A percentile compares a stretch with the other conserved stretches of the same genome.
Evolutionary conservation across 2,329 filamentous ascomycete genomes (phyloP).

Genomic region (Dendrostoma leiphaemia): DNA sequence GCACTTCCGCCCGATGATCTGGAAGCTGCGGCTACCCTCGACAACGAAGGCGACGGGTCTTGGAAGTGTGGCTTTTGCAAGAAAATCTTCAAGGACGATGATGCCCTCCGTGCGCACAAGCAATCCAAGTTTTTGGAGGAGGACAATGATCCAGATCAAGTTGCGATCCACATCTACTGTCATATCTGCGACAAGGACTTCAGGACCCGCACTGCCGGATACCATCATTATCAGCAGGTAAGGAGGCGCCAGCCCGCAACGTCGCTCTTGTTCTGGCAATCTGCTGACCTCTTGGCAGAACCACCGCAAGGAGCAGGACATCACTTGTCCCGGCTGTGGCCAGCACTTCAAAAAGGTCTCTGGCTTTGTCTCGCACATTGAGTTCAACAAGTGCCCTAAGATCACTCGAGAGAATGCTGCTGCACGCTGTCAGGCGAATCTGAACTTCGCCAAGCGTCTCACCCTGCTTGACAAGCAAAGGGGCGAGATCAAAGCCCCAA

Average conservation of each 20-base stretch:
- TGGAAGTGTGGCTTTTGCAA: slow-evolving; percentile 18
- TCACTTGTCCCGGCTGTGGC: slow-evolving; percentile 47
- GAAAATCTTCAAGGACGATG: slow-evolving; percentile 17
- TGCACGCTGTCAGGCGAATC: slow-evolving; percentile 27
- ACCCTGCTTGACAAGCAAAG: slow-evolving; percentile 18
- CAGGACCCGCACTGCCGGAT: slow-evolving; percentile 29
- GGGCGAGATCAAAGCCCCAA: neutral
- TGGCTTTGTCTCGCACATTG: slow-evolving; percentile 44
- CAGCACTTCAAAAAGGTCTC: slow-evolving; percentile 35
- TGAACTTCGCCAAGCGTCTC: slow-evolving; percentile 33
- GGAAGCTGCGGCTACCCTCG: neutral
- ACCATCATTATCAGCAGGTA: slow-evolving; percentile 35
- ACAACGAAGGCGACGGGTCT: neutral
- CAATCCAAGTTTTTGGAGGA: slow-evolving; percentile 28
- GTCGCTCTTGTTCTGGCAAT: too few relatives aligned
- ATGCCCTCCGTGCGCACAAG: slow-evolving; percentile 24
- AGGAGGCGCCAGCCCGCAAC: slow-evolving; percentile 1
- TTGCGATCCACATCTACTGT: slow-evolving; percentile 33
- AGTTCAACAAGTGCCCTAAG: slow-evolving; percentile 36
- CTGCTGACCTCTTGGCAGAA: slow-evolving; percentile 24
- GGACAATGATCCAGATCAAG: neutral
- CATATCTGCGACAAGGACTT: slow-evolving; percentile 37
- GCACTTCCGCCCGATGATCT: too few relatives aligned
- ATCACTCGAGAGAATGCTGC: slow-evolving; percentile 26
- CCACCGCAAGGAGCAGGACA: slow-evolving; percentile 38